A percentile compares a stretch with the other conserved stretches of the same genome.
These are phyloP conservation scores for Diaporthe caulivora DNA, from an alignment of 2,329 filamentous ascomycete genomes.

Conservation along the genomic window DNA sequence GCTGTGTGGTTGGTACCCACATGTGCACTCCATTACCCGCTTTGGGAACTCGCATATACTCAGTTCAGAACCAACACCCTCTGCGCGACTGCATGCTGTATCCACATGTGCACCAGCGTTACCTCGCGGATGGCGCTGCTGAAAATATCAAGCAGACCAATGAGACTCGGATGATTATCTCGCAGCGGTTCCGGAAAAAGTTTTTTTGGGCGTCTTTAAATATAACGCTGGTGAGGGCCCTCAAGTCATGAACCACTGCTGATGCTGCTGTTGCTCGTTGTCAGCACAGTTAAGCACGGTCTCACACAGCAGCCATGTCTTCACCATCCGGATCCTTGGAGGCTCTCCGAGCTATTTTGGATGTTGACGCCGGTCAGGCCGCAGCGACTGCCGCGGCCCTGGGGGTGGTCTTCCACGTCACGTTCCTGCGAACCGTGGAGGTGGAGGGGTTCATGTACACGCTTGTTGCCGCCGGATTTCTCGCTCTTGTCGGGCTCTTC, in stretches of 20 bases:
- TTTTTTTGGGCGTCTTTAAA: not conserved
- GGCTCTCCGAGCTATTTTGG: not conserved
- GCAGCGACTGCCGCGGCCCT: slow-evolving; percentile 3
- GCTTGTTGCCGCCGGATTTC: not conserved
- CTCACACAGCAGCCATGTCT: not conserved
- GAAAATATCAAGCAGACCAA: not conserved
- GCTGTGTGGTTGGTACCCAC: not conserved
- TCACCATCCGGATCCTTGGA: not conserved
- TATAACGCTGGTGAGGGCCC: not conserved
- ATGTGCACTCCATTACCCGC: not conserved
- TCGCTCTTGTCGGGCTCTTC: not conserved
- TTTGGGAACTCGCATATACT: not conserved
- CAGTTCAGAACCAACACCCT: not conserved
- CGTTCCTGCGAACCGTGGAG: slow-evolving; percentile 20
- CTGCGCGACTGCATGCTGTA: not conserved
- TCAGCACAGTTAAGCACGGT: not conserved
- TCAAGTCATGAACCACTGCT: not conserved
- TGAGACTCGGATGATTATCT: not conserved
- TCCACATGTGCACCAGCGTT: slow-evolving; percentile 1
- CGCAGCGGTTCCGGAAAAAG: too few species aligned
- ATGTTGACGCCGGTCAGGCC: not conserved
- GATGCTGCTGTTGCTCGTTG: not conserved
- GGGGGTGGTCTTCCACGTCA: slow-evolving; percentile 18
- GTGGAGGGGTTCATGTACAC: slow-evolving; percentile 28
- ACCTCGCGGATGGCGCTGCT: not conserved